Evolutionary conservation across 371 early-diverging fungal genomes (phyloP).

Genomic region (Mortierella sp.): DNA sequence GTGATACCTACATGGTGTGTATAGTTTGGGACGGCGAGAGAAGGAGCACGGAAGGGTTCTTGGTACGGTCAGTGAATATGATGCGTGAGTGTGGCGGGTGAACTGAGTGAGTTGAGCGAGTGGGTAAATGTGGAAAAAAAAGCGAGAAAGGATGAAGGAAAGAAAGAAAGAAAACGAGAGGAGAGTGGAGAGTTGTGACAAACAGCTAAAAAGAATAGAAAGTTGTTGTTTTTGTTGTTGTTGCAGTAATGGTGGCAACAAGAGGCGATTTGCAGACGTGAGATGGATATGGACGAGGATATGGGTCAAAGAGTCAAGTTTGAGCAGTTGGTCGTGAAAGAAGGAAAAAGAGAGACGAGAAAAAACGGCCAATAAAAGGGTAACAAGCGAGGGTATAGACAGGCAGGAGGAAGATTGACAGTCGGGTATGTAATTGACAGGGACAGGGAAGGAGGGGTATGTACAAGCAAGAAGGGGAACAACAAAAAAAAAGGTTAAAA

Average conservation of each 20-base stretch:
- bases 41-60: background rate
- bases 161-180: background rate
- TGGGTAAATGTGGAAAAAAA: background rate
- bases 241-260: conserved; percentile 7
- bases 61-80: background rate
- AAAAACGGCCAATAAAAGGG: background rate
- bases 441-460: background rate
- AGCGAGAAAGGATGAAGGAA: background rate
- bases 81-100: background rate
- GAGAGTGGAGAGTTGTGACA: background rate
- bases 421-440: background rate
- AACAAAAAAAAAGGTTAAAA: background rate
- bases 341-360: background rate
- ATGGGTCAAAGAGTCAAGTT: background rate
- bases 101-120: background rate
- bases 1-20: conserved; percentile 11
- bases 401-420: background rate
- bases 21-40: background rate
- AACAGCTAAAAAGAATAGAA: background rate
- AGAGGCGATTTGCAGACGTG: conserved; percentile 1
- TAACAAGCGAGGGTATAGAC: background rate
- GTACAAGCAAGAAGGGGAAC: background rate
- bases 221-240: background rate
- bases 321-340: background rate
- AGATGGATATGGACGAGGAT: background rate